These are phyloP conservation scores for Argentina anserina DNA, from an alignment of 306 rosid genomes.

Conservation along the genomic window DNA sequence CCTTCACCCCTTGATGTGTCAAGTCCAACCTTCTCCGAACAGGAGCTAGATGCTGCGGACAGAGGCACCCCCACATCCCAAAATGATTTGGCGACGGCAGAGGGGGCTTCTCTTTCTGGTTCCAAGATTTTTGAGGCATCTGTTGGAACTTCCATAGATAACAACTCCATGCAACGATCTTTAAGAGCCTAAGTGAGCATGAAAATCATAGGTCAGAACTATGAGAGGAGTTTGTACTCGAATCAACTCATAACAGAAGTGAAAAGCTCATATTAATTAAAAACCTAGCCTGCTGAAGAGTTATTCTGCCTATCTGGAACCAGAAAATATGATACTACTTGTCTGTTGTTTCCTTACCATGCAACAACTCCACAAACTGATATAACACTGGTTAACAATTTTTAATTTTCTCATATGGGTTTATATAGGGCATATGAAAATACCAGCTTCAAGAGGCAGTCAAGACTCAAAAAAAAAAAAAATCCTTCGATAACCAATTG, in stretches of 20 bases:
- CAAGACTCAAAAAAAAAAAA: not conserved
- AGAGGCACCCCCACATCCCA: slow-evolving; percentile 62
- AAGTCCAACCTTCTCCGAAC: slow-evolving; percentile 28
- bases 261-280: not conserved
- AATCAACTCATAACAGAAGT: not conserved
- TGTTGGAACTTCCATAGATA: slow-evolving; percentile 48
- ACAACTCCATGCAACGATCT: slow-evolving; percentile 46
- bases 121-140: slow-evolving; percentile 55
- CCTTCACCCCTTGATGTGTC: slow-evolving; percentile 21
- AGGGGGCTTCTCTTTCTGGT: slow-evolving; percentile 56
- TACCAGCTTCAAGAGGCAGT: not conserved
- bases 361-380: not conserved
- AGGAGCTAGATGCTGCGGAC: slow-evolving; percentile 24
- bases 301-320: not conserved
- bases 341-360: not conserved
- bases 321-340: not conserved
- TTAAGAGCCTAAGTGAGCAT: slow-evolving; percentile 37
- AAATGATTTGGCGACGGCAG: slow-evolving; percentile 47
- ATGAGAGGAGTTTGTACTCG: not conserved
- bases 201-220: slow-evolving; percentile 5
- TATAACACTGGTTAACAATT: too few species aligned
- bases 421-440: not conserved
- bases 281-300: not conserved
- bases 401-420: not conserved
- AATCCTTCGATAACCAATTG: not conserved